Evolutionary conservation across 495 filamentous ascomycete genomes (phyloP), one percentile per base, ranked within the genome.

Genomic region (Aspergillus sclerotiicarbonarius): DNA sequence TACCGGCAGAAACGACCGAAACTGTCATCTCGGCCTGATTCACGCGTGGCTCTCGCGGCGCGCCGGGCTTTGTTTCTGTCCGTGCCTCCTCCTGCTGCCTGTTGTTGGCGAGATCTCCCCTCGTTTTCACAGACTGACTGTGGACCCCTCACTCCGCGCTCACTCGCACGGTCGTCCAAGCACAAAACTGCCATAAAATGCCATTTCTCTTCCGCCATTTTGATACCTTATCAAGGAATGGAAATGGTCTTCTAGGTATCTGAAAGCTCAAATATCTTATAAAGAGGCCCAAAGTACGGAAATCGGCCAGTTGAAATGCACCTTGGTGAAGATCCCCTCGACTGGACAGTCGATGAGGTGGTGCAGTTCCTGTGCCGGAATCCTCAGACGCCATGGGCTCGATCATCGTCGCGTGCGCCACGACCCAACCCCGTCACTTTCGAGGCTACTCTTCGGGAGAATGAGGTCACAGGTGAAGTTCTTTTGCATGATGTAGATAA

Each of bases 271-370:
- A 1, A n/a, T 0, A 41, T 41, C 35, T n/a, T 41, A 41, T 12
- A n/a, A 0, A 41, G n/a, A 6, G 13, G 6, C 15, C 37, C 29
- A 18, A 37, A 31, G 9, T n/a, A 8, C 16, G 20, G 25, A 15
- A 21, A 19, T 31, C 29, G 20, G 13, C 20, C 19, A 21, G 29
- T 4, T 49, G 37, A 46, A 19, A 70, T 71, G 66, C 29, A 61
- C 12, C 4, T 53, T 0, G n/a, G 16, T 8, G 31, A 71, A 37
- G 89, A 91, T 60, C 89, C 89, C 0, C 82, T 83, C 59, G 68
- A 83, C 59, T 92, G 89, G 89, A 74, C 74, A 20, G 75, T 86
- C 20, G 85, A 90, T 19, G 76, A 84, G 33, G 81, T 91, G 2
- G 80, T 90, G 0, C 66, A 69, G 12, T 86, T 86, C 52, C 69